Evolutionary conservation across 305 asterid genomes (phyloP).

Genomic region (Solanum chacoense): DNA sequence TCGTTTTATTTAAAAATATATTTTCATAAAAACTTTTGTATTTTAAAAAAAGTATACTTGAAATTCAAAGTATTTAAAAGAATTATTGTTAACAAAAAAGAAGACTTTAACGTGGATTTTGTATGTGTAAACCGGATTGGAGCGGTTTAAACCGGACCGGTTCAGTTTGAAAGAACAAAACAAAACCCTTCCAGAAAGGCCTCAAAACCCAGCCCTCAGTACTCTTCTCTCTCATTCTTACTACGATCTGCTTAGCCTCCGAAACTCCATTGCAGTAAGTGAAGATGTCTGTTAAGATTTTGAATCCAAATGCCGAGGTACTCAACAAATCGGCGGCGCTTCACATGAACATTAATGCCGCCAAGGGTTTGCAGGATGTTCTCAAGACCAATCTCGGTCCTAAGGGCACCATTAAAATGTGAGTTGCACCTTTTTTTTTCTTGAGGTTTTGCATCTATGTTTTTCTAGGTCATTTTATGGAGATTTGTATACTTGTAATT

Average conservation of each 20-base stretch:
- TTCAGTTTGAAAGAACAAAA: not conserved
- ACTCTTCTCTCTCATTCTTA: not conserved
- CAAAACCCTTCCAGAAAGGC: slow-evolving; percentile 21
- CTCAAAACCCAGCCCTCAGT: slow-evolving; percentile 6
- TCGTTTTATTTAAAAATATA: too few relatives aligned
- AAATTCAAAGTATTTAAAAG: not conserved
- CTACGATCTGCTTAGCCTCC: not conserved
- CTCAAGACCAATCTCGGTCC: slow-evolving; percentile 97
- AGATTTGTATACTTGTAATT: slow-evolving; percentile 2
- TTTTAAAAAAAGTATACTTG: too few relatives aligned
- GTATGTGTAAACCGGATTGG: not conserved
- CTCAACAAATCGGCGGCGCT: slow-evolving; percentile 98
- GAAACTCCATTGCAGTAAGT: not conserved
- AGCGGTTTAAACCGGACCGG: not conserved
- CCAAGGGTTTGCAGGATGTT: slow-evolving; percentile 95
- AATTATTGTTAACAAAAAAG: not conserved
- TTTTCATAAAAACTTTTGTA: too few relatives aligned
- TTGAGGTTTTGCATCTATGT: not conserved
- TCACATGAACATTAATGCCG: slow-evolving; percentile 98
- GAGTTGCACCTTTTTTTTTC: not conserved
- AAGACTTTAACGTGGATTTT: not conserved
- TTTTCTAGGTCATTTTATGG: not conserved
- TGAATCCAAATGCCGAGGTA: slow-evolving; percentile 99
- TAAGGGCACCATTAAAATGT: slow-evolving; percentile 95
- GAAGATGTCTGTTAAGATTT: slow-evolving; percentile 59